Evolutionary conservation across 805 yeast genomes (phyloP), one percentile per base, ranked within the genome.

Genomic region (Martiniozyma abietophila): DNA sequence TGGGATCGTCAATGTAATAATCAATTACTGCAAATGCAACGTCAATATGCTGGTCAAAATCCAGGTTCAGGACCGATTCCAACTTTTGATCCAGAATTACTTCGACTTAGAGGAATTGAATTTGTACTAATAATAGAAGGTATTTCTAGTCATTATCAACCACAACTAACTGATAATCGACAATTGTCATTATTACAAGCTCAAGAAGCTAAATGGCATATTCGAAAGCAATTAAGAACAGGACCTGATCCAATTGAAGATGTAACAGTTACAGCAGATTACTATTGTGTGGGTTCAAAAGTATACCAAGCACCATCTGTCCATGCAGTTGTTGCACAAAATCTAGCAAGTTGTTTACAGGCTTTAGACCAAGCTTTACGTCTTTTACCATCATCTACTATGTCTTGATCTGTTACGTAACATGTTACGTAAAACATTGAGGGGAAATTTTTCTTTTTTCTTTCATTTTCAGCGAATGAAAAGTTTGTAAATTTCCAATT

Each of bases 21-120:
- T 55, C 97, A 89, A 59, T 92, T 84, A 19, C 70, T 94, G 28
- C 82, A 82, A 56, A 92, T 92, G 98, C 99, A 92, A 53, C 71
- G 80, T 40, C 96, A 88, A 55, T 88, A 78, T n/a, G n/a, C n/a
- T n/a, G n/a, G n/a, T n/a, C n/a, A n/a, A n/a, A n/a, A n/a, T n/a
- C n/a, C n/a, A n/a, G 22, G 22, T 20, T 20, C 22, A 20, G 22
- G 7, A n/a, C 45, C 14, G 59, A 65, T 38, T 53, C 61, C 27
- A 55, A 56, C 36, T 54, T 48, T 35, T 42, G 54, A 62, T 19
- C 60, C 48, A 18, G 84, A 81, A 47, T 65, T 92, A 40, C 56
- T 64, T 35, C 82, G 80, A 43, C 77, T 92, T 83, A 71, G 68
- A 19, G 99, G 99, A 0, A 56, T 77, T 1, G 98, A 92, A 57